Percentiles rank a stretch among this genome's conserved stretches.
phyloP scores from a whole-genome alignment of 2,329 filamentous ascomycete species.

The Colletotrichum agaves region DNA sequence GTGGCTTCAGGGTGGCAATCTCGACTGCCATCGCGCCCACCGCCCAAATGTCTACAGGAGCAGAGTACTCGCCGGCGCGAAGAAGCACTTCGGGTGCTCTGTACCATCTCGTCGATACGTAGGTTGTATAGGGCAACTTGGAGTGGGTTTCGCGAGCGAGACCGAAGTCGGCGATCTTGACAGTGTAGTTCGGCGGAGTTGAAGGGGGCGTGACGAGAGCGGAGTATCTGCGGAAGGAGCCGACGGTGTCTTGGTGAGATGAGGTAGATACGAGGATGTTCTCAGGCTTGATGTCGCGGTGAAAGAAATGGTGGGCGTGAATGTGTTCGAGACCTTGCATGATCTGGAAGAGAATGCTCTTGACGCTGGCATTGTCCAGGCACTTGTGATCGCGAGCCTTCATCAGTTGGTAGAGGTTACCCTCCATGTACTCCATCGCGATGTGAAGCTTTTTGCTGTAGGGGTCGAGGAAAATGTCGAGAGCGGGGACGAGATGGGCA shows the following conservation, averaged over 20 bases:
- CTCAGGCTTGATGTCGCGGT: slow-evolving; percentile 98
- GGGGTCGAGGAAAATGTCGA: slow-evolving; percentile 98
- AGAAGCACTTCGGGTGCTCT: slow-evolving; percentile 94
- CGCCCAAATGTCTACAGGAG: slow-evolving; percentile 98
- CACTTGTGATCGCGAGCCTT: slow-evolving; percentile 96
- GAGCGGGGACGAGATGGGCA: slow-evolving; percentile 91
- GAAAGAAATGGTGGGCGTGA: slow-evolving; percentile 96
- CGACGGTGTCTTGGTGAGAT: slow-evolving; percentile 80
- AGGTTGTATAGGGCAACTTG: slow-evolving; percentile 95
- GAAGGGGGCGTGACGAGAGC: slow-evolving; percentile 93
- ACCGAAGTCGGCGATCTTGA: slow-evolving; percentile 99
- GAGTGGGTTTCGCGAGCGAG: slow-evolving; percentile 97
- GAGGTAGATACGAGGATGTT: slow-evolving; percentile 98
- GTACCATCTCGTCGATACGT: slow-evolving; percentile 98
- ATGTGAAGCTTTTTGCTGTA: slow-evolving; percentile 97
- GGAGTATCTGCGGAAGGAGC: slow-evolving; percentile 90
- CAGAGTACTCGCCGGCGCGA: slow-evolving; percentile 94
- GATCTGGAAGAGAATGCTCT: slow-evolving; percentile 98
- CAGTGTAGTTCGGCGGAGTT: slow-evolving; percentile 91
- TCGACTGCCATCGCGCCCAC: slow-evolving; percentile 99
- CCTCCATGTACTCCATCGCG: slow-evolving; percentile 99
- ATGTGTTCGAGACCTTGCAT: slow-evolving; percentile 97
- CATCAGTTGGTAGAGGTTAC: slow-evolving; percentile 98
- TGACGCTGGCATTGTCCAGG: slow-evolving; percentile 89
- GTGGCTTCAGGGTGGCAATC: slow-evolving; percentile 92